Conservation (phyloP, 208 protist species). For the Leishmania guyanensis region DNA sequence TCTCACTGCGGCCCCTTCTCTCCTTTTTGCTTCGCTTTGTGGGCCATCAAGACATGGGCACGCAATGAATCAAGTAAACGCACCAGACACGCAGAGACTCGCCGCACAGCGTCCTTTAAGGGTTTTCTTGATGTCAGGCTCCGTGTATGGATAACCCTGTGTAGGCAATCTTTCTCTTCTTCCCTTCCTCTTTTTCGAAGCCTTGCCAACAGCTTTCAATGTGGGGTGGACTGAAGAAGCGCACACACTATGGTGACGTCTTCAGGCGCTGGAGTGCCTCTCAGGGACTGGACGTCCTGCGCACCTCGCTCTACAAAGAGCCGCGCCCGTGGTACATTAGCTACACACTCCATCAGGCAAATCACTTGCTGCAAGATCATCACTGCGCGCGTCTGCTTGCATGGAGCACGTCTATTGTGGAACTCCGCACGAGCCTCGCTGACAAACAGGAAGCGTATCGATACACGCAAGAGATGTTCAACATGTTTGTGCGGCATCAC, state of each 20-base stretch:
- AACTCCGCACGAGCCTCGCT: slow-evolving; percentile 38
- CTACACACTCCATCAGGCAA: slow-evolving; percentile 67
- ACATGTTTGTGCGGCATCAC: slow-evolving; percentile 71
- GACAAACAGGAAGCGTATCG: slow-evolving; percentile 72
- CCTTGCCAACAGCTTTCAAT: slow-evolving; percentile 24
- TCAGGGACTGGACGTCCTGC: slow-evolving; percentile 64
- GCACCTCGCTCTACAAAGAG: slow-evolving; percentile 65
- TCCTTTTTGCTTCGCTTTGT: background rate
- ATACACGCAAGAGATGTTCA: slow-evolving; percentile 82
- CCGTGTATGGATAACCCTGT: background rate
- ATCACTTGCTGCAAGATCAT: slow-evolving; percentile 78
- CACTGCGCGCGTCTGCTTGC: slow-evolving; percentile 77
- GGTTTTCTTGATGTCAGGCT: too few relatives aligned
- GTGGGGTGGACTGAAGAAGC: slow-evolving; percentile 87
- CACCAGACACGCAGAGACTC: background rate
- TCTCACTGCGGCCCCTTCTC: background rate
- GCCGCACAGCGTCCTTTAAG: background rate
- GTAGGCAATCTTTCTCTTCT: background rate
- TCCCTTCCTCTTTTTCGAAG: background rate
- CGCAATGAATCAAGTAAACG: too few relatives aligned
- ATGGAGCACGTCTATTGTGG: slow-evolving; percentile 76
- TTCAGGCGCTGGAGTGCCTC: slow-evolving; percentile 78
- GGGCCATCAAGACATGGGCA: background rate
- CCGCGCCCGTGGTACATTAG: slow-evolving; percentile 85
- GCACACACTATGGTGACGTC: slow-evolving; percentile 66